These are phyloP conservation scores for Monilinia laxa DNA, from an alignment of 2,329 filamentous ascomycete species.

Conservation along the genomic window DNA sequence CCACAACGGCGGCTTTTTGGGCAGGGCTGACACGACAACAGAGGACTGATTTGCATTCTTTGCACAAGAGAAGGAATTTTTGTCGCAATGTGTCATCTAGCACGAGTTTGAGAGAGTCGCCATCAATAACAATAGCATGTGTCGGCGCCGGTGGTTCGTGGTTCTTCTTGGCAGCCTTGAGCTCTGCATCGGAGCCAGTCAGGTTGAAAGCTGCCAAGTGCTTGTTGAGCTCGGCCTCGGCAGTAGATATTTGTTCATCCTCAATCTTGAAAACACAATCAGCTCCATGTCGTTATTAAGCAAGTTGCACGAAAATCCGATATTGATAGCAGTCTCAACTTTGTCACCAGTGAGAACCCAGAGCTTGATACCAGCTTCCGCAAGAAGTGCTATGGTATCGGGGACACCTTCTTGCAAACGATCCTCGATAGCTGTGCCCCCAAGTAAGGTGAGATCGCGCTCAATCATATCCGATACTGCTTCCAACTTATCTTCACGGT, in stretches of 20 bases:
- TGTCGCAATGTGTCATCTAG: conserved; percentile 80
- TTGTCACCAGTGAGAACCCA: conserved; percentile 99
- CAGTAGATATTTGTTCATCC: conserved; percentile 63
- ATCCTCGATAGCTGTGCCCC: conserved; percentile 96
- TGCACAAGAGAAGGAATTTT: conserved; percentile 92
- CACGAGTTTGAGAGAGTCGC: conserved; percentile 86
- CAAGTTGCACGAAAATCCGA: conserved; percentile 97
- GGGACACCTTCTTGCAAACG: conserved; percentile 94
- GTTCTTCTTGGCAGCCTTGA: conserved; percentile 73
- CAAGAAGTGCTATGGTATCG: conserved; percentile 88
- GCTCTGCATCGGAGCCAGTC: conserved; percentile 81
- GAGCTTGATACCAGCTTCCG: conserved; percentile 92
- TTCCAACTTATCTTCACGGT: conserved; percentile 92
- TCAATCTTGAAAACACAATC: conserved; percentile 80
- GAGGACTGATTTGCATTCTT: conserved; percentile 92
- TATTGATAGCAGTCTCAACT: conserved; percentile 99
- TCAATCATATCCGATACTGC: conserved; percentile 87
- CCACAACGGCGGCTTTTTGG: conserved; percentile 95
- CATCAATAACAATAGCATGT: conserved; percentile 92
- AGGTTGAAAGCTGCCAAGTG: conserved; percentile 72
- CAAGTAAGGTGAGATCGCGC: conserved; percentile 80
- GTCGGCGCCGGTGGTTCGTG: conserved; percentile 85
- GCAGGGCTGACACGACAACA: conserved; percentile 96
- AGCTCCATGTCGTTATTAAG: conserved; percentile 98
- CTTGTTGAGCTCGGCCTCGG: conserved; percentile 72